Base-by-base conservation (phyloP, 768 basidiomycete genomes). In the Hericium erinaceus region DNA sequence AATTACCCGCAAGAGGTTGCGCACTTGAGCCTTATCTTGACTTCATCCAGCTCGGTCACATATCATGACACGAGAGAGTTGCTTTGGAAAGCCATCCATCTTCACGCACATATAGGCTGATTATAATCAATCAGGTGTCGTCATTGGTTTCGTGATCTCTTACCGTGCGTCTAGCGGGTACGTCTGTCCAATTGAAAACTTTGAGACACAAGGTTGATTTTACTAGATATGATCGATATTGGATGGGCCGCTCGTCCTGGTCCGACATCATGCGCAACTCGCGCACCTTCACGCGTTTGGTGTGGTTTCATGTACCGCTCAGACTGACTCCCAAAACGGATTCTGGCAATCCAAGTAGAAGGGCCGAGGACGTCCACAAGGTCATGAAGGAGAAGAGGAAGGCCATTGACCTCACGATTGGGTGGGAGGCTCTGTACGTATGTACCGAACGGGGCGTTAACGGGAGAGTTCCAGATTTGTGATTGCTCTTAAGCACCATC, bases 221-320 rank as follows among this genome's bases (percentile, higher is more conserved):
- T 58, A 56, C 4, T 55, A 81, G 80, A 4, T 84, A 84, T 61
- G 82, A 84, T 59, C 75, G 81, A n/a, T 85, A 84, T 61, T 84
- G 80, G 78, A 74, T 79, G 63, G 70, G 83, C 20, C 70, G 80
- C 11, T 74, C 73, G 0, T 74, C 72, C 18, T 84, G 82, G 82
- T 77, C 78, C 3, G 82, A 84, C 58, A 70, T 84, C 18, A 77
- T 81, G 2, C 73, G 75, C 38, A 79, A 77, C 52, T 64, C 75
- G 3, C 71, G 81, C 16, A 77, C 77, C 0, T 69, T 82, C 56
- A 63, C 75, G 6, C 75, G 83, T 15, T 69, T 85, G 6, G 73
- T 83, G 37, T 84, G 83, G 84, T 81, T 80, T 61, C 82, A 84
- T 61, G 75, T 81, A 13, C 84, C 83, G 1, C 77, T 76, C 11